phyloP scores from a whole-genome alignment of 2,329 filamentous ascomycete species.

The Fusarium redolens region DNA sequence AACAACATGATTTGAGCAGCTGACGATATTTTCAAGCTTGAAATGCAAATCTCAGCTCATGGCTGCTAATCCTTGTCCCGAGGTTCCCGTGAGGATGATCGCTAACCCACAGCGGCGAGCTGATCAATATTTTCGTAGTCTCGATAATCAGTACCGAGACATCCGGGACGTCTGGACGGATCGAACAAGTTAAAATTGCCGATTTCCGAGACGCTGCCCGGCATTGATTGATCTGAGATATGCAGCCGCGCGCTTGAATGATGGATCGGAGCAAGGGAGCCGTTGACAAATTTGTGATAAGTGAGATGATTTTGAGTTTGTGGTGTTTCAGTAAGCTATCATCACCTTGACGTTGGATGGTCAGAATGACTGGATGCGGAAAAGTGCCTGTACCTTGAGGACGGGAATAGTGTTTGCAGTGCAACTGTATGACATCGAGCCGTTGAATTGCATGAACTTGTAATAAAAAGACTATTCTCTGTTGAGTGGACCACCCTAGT shows the following conservation, averaged over 20 bases:
- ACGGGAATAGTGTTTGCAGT: not conserved
- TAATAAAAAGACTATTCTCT: not conserved
- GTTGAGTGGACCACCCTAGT: not conserved
- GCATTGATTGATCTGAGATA: constrained; percentile 24
- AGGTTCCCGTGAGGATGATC: constrained; percentile 5
- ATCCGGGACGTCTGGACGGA: constrained; percentile 6
- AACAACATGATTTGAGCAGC: not conserved
- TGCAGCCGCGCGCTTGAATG: constrained; percentile 32
- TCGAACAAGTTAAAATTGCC: constrained; percentile 20
- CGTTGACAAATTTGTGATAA: not conserved
- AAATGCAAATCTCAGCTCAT: not conserved
- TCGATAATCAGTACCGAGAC: constrained; percentile 9
- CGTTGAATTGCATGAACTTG: not conserved
- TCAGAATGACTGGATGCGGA: not conserved
- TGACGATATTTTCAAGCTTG: constrained; percentile 7
- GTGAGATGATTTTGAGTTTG: not conserved
- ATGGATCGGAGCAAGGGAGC: not conserved
- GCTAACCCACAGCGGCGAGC: not conserved
- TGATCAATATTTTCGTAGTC: not conserved
- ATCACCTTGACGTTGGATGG: not conserved
- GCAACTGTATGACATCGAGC: not conserved
- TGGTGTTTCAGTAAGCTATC: not conserved
- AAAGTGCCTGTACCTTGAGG: not conserved
- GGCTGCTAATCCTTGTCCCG: not conserved
- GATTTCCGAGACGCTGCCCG: constrained; percentile 11